phyloP scores from a whole-genome alignment of 2,329 filamentous ascomycete species.

The Uncinocarpus reesii region DNA sequence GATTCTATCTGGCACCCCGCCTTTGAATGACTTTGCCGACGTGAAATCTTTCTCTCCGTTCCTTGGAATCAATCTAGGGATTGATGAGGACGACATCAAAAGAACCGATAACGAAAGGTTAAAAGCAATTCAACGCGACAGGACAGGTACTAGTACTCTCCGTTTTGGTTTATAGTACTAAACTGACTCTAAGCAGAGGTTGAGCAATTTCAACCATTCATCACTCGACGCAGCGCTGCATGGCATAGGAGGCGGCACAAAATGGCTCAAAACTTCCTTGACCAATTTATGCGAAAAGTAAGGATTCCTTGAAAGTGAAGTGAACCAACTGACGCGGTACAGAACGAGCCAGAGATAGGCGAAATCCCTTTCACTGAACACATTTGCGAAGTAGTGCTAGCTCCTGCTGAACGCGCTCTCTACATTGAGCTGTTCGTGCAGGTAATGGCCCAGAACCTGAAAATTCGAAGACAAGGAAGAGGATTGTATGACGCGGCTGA shows the following conservation, averaged over 20 bases:
- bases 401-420: slow-evolving; percentile 41
- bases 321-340: slow-evolving; percentile 7
- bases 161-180: slow-evolving; percentile 8
- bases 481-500: slow-evolving; percentile 24
- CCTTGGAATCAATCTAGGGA: slow-evolving; percentile 46
- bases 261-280: slow-evolving; percentile 46
- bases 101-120: slow-evolving; percentile 39
- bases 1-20: slow-evolving; percentile 55
- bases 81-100: slow-evolving; percentile 42
- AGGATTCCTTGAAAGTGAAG: background rate
- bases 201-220: slow-evolving; percentile 48
- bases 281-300: slow-evolving; percentile 42
- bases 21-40: slow-evolving; percentile 48
- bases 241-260: slow-evolving; percentile 45
- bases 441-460: slow-evolving; percentile 43
- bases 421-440: slow-evolving; percentile 49
- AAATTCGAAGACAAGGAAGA: slow-evolving; percentile 23
- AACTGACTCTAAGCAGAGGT: slow-evolving; percentile 30
- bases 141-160: slow-evolving; percentile 32
- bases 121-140: slow-evolving; percentile 33
- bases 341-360: slow-evolving; percentile 37
- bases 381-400: slow-evolving; percentile 37
- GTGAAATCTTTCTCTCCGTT: slow-evolving; percentile 50
- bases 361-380: slow-evolving; percentile 39
- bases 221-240: slow-evolving; percentile 39